Evolutionary conservation across 177 flowering plant species (phyloP), one percentile per base, ranked within the genome.

Genomic region (Telopea speciosissima): DNA sequence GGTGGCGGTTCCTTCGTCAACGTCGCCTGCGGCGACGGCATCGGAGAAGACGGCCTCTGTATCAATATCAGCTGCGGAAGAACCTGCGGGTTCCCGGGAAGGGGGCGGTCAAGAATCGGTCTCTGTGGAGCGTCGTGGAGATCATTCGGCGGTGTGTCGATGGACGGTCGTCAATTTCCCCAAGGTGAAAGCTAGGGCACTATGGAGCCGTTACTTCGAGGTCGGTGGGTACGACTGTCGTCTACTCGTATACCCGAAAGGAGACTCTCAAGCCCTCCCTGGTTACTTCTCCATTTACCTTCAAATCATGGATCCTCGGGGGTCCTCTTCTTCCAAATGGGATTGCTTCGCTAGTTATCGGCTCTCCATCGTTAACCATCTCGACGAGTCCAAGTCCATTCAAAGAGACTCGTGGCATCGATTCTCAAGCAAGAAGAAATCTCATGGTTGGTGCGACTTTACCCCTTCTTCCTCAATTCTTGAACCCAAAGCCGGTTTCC

Each of bases 371-470:
- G 83, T 88, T 23, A 88, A 92, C 68, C 80, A 72, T 17, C n/a
- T 59, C 13, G 94, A 95, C 54, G 88, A 88, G 17, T 80, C 89
- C 14, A 90, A 92, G 79, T 79, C 93, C 7, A 79, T 92, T 17
- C 88, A 85, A 69, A 81, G 97, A 17, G 99, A 95, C 72, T 90
- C 97, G 1, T 95, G 97, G 97, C 96, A 95, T 69, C 79, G 99
- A 3, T 95, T 90, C 77, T 90, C 97, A 6, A 77, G 79, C 42
- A 95, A 90, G 87, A 95, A 92, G 87, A 92, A 92, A 76, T 95
- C 99, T 1, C 97, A 92, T 65, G 99, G 99, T 1, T 95, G 97
- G 99, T 92, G 99, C 71, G 97, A 95, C 79, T 95, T 95, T 73
- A 85, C 96, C 2, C 95, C 91, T 13, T 78, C 87, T 2, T 80